phyloP scores from a whole-genome alignment of 306 rosid genomes.

The Cicer arietinum region DNA sequence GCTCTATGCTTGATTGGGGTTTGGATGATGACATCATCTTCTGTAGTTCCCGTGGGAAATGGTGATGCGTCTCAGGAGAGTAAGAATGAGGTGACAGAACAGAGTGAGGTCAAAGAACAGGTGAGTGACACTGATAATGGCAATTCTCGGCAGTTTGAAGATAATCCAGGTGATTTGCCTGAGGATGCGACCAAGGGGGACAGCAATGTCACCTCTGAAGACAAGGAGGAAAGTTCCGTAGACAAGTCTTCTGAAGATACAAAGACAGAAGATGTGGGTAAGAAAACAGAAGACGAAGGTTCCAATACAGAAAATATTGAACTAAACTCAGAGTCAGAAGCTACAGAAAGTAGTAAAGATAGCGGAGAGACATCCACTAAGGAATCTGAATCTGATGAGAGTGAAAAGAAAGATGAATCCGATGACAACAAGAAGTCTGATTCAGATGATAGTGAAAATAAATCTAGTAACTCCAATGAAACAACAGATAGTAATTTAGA shows the following conservation, averaged over 20 bases:
- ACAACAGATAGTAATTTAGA: conserved; percentile 53
- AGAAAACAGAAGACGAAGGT: conserved; percentile 50
- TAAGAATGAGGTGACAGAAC: conserved; percentile 62
- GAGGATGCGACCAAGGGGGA: conserved; percentile 95
- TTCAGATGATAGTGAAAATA: conserved; percentile 58
- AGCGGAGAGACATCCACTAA: conserved; percentile 45
- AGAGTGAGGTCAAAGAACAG: conserved; percentile 55
- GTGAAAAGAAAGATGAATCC: conserved; percentile 54
- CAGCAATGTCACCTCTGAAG: conserved; percentile 52
- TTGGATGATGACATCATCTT: conserved; percentile 96
- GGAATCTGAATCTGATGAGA: conserved; percentile 48
- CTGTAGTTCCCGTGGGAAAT: conserved; percentile 70
- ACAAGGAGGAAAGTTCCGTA: conserved; percentile 47
- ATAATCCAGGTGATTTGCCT: conserved; percentile 90
- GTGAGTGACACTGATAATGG: conserved; percentile 53
- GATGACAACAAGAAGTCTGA: conserved; percentile 60
- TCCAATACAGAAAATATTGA: conserved; percentile 62
- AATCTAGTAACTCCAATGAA: conserved; percentile 51
- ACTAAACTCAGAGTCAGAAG: conserved; percentile 45
- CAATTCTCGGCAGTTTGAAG: conserved; percentile 76
- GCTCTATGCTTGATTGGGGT: conserved; percentile 87
- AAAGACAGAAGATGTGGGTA: conserved; percentile 55
- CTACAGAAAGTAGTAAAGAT: conserved; percentile 44
- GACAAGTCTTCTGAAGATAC: conserved; percentile 53
- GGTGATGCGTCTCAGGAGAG: conserved; percentile 67